Evolutionary conservation across 345 rosid species (phyloP).

Genomic region (Erysimum cheiranthoides): DNA sequence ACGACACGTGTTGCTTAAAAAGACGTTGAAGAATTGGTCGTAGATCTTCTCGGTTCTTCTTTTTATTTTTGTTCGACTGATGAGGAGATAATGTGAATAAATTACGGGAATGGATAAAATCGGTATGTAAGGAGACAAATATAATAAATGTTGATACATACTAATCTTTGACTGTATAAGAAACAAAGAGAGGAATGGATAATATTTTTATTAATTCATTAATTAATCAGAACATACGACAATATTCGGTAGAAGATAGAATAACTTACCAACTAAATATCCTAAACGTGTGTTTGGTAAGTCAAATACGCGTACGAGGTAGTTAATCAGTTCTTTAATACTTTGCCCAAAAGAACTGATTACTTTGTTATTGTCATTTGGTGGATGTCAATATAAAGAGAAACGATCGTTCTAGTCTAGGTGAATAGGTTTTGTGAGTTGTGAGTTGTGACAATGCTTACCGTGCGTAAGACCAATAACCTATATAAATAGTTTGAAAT

Average conservation of each 20-base stretch:
- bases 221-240: slow-evolving; percentile 26
- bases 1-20: slow-evolving; percentile 23
- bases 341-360: neutral
- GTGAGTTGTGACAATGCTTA: neutral
- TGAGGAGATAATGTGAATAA: slow-evolving; percentile 34
- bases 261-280: slow-evolving; percentile 4
- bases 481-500: neutral
- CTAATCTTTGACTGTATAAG: slow-evolving; percentile 30
- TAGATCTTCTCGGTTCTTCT: slow-evolving; percentile 24
- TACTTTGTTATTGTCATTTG: neutral
- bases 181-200: neutral
- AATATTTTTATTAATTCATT: neutral
- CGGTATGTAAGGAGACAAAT: slow-evolving; percentile 34
- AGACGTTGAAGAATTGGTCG: neutral
- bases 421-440: neutral
- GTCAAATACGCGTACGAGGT: slow-evolving; percentile 41
- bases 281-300: slow-evolving; percentile 31
- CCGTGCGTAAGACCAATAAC: neutral
- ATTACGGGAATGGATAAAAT: slow-evolving; percentile 39
- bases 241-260: slow-evolving; percentile 22
- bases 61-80: neutral
- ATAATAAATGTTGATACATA: slow-evolving; percentile 41
- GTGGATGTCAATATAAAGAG: neutral
- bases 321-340: slow-evolving; percentile 10
- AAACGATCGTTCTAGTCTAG: neutral